phyloP scores from a whole-genome alignment of 805 yeast species.

The Debaryomyces maramus region DNA sequence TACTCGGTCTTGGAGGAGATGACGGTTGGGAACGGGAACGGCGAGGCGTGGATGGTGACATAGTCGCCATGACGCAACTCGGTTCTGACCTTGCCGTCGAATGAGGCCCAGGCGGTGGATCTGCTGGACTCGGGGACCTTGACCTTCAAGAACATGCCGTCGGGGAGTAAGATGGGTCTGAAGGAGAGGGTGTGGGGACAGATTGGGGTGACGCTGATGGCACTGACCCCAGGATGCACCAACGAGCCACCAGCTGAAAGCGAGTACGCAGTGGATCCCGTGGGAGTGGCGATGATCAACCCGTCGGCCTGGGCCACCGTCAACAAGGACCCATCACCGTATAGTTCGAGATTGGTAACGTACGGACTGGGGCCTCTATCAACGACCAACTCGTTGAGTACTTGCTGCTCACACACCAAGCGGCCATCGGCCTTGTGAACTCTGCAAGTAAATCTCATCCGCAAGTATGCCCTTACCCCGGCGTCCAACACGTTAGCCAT shows the following conservation, averaged over 20 bases:
- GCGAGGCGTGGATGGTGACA: slow-evolving; percentile 79
- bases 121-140: slow-evolving; percentile 78
- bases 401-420: slow-evolving; percentile 67
- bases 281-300: slow-evolving; percentile 87
- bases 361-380: slow-evolving; percentile 95
- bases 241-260: slow-evolving; percentile 93
- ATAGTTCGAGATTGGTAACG: slow-evolving; percentile 84
- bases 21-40: slow-evolving; percentile 93
- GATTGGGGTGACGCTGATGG: slow-evolving; percentile 90
- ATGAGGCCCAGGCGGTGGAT: slow-evolving; percentile 94
- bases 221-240: slow-evolving; percentile 92
- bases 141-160: slow-evolving; percentile 81
- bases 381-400: slow-evolving; percentile 83
- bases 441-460: slow-evolving; percentile 87
- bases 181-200: slow-evolving; percentile 95
- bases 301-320: slow-evolving; percentile 96
- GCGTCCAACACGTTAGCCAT: slow-evolving; percentile 59
- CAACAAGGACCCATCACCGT: slow-evolving; percentile 80
- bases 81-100: slow-evolving; percentile 88
- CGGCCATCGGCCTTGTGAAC: slow-evolving; percentile 55
- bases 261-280: slow-evolving; percentile 96
- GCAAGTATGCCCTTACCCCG: slow-evolving; percentile 72
- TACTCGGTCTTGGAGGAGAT: slow-evolving; percentile 71
- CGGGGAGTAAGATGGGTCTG: slow-evolving; percentile 89
- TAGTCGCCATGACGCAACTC: slow-evolving; percentile 83